Conservation (phyloP, 2,329 filamentous ascomycete species). For the Diaporthe amygdali region DNA sequence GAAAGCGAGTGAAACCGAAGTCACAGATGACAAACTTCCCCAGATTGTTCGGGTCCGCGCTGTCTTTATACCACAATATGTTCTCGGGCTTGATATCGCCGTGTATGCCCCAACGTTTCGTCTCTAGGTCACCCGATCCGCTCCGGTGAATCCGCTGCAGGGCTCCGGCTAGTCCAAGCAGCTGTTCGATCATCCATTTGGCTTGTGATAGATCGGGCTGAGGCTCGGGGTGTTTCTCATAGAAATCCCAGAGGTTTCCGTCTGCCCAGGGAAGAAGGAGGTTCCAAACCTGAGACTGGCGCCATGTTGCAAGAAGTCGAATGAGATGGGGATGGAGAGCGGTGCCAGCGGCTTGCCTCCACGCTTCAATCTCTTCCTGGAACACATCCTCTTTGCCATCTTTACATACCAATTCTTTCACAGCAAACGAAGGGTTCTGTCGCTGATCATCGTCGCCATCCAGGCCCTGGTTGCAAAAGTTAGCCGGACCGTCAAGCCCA, state of each 20-base stretch:
- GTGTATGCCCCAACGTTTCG: neutral
- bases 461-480: neutral
- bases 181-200: constrained; percentile 26
- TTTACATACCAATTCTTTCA: constrained; percentile 15
- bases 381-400: constrained; percentile 1
- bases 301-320: constrained; percentile 26
- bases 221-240: neutral
- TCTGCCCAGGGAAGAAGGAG: constrained; percentile 30
- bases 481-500: neutral
- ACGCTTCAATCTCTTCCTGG: constrained; percentile 24
- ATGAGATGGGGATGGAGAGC: constrained; percentile 24
- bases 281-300: constrained; percentile 10
- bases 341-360: constrained; percentile 25
- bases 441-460: neutral
- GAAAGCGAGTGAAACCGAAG: neutral
- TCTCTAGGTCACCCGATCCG: neutral
- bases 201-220: neutral
- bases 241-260: constrained; percentile 21
- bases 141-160: constrained; percentile 22
- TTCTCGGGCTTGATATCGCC: constrained; percentile 9
- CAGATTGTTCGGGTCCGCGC: neutral
- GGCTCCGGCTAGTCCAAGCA: constrained; percentile 22
- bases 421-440: constrained; percentile 2
- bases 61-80: neutral
- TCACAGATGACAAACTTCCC: neutral